Evolutionary conservation across 768 basidiomycete genomes (phyloP), one percentile per base, ranked within the genome.

Genomic region (Cytidiella melzeri): DNA sequence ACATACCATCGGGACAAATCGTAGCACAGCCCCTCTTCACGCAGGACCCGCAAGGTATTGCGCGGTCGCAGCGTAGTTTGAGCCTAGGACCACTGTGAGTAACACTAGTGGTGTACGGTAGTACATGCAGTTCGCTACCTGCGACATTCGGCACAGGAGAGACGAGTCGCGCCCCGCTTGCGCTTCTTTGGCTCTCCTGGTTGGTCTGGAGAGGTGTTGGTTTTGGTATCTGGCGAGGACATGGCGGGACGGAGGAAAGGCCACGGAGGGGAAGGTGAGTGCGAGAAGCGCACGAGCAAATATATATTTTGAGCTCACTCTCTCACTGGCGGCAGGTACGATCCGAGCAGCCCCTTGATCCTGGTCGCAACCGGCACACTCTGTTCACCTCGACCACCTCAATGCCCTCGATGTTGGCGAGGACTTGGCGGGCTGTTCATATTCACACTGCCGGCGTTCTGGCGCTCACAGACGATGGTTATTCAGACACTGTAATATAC

Each of bases 131-230:
- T n/a, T n/a, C 64, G 37, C 7, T 52, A 83, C 86, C 87, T 76
- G 62, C 87, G 74, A 61, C 87, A 90, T 56, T 90, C 87, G 21
- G 87, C 87, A 59, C 87, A 89, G 11, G 84, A 87, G 41, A 88
- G 73, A 38, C 87, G 76, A 4, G 83, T 85, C 5, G 87, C 85
- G 34, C 86, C 86, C 25, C 67, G 60, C 55, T 78, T 54, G 71
- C 74, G 61, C 73, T 79, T 68, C 75, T 81, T 61, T 69, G 67
- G 30, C 26, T 58, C 53, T 43, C 54, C 52, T 21, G 43, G 42
- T 42, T 1, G 55, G 5, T 48, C 23, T 69, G 67, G 26, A 71
- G 64, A 41, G 64, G 61, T 48, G 67, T 53, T 50, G 42, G 50
- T 53, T 48, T 54, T 50, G 37, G 48, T 26, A 53, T 57, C 30